Evolutionary conservation across 768 basidiomycete genomes (phyloP).

Genomic region (Termitomyces sp.): DNA sequence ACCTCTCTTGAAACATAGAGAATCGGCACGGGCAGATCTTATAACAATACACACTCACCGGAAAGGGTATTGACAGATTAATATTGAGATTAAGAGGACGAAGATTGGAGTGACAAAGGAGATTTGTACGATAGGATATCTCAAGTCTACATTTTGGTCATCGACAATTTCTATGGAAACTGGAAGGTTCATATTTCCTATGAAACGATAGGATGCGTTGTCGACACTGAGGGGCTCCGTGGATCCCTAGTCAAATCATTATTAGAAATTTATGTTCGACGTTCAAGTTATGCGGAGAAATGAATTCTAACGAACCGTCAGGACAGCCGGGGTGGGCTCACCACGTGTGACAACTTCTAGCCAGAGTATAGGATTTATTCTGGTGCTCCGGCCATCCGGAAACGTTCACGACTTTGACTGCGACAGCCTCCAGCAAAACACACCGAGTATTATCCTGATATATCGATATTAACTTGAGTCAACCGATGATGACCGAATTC

Average conservation of each 20-base stretch:
- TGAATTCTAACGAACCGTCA: neutral
- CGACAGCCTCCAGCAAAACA: no score
- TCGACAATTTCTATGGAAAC: neutral
- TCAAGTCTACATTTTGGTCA: no score
- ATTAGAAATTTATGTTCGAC: neutral
- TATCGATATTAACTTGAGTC: no score
- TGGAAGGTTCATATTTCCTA: neutral
- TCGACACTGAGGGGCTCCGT: neutral
- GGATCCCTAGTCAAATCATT: neutral
- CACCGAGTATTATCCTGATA: no score
- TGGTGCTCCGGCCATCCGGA: neutral
- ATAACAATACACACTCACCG: neutral
- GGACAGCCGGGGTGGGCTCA: neutral
- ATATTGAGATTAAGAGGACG: neutral
- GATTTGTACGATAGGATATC: no score
- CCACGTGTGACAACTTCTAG: neutral
- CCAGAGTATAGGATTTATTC: neutral
- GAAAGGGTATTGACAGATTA: neutral
- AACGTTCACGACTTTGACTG: no score
- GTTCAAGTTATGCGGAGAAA: neutral
- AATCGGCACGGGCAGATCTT: neutral
- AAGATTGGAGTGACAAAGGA: no score
- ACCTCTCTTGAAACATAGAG: neutral
- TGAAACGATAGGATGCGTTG: neutral
- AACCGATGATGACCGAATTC: no score